Base-by-base conservation (phyloP, 2,329 filamentous ascomycete genomes). In the Tolypocladium amazonense region DNA sequence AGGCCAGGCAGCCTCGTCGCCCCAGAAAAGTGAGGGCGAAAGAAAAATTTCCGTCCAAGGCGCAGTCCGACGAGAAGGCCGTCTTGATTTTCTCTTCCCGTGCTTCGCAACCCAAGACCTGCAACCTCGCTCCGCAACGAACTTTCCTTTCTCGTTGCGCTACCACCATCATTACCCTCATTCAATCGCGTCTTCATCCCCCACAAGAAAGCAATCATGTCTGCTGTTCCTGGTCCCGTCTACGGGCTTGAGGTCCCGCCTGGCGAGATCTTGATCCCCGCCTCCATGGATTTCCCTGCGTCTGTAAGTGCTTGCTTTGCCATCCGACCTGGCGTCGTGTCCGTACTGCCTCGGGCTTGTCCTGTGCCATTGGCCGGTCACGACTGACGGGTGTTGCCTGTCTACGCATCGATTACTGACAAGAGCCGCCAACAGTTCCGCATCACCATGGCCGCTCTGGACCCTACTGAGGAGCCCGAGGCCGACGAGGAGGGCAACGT, bases 361-460 rank as follows among this genome's bases (percentile, higher is more conserved):
- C 30, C 9, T 15, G 50, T 5, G 30, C 30, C 50, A 37, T 37
- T 54, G 20, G 30, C 30, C 30, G 23, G 50, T 6, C 50, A 23
- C 7, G 30, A 18, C 30, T 20, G 20, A 14, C 50, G 50, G 15
- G 50, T 9, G 50, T 14, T 20, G 50, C 18, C 9, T 20, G 4
- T 14, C n/a, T 20, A 11, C 33, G 30, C 50, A 37, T 15, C 33
- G 38, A 56, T 39, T 63, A 62, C 72, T 75, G 64, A 77, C 63
- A 65, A n/a, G 37, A 52, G 57, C 56, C 56, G 30, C 39, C 58
- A 47, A 35, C 70, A 96, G 92, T 95, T 97, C 79, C 91, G 91
- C 74, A 91, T 99, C 72, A 97, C 92, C 70, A 99, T 99, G 94
- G 94, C 95, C 70, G 94, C 94, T 65, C 88, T 99, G 73, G 93